phyloP scores from a whole-genome alignment of 805 yeast species.

The Nakazawaea holstii region DNA sequence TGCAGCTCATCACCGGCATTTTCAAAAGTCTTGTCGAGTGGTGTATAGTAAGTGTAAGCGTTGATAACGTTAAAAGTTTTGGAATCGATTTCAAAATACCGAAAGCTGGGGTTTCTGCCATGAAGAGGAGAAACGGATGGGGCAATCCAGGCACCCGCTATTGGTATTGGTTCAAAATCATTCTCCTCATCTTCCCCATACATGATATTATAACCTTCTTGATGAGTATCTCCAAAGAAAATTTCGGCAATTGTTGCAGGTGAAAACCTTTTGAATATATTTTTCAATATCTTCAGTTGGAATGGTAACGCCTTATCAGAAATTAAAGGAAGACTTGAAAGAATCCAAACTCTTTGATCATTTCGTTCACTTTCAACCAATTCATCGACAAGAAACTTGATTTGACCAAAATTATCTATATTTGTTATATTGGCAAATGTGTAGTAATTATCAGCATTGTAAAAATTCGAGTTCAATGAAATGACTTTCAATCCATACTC shows the following conservation, averaged over 20 bases:
- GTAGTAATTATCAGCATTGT: slow-evolving; percentile 24
- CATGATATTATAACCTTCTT: slow-evolving; percentile 33
- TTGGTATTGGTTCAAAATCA: slow-evolving; percentile 15
- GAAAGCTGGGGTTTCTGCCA: slow-evolving; percentile 36
- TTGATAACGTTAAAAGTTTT: slow-evolving; percentile 34
- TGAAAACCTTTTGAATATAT: slow-evolving; percentile 36
- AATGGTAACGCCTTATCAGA: slow-evolving; percentile 25
- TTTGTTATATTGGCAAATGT: slow-evolving; percentile 24
- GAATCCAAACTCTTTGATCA: slow-evolving; percentile 60
- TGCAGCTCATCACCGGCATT: slow-evolving; percentile 34
- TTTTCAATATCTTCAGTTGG: slow-evolving; percentile 24
- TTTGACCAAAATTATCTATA: slow-evolving; percentile 45
- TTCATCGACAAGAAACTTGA: slow-evolving; percentile 57
- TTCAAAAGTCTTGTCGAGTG: slow-evolving; percentile 32
- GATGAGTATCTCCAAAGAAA: slow-evolving; percentile 37
- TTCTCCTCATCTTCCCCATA: slow-evolving; percentile 16
- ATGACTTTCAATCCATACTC: slow-evolving; percentile 33
- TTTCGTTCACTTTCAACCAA: slow-evolving; percentile 51
- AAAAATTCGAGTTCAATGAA: slow-evolving; percentile 37
- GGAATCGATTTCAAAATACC: slow-evolving; percentile 37
- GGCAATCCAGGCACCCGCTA: slow-evolving; percentile 38
- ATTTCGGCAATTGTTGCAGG: slow-evolving; percentile 40
- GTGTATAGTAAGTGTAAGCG: slow-evolving; percentile 33
- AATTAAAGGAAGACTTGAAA: slow-evolving; percentile 3
- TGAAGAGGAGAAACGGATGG: slow-evolving; percentile 35